Evolutionary conservation across 441 rosid species (phyloP).

Genomic region (Hura crepitans): DNA sequence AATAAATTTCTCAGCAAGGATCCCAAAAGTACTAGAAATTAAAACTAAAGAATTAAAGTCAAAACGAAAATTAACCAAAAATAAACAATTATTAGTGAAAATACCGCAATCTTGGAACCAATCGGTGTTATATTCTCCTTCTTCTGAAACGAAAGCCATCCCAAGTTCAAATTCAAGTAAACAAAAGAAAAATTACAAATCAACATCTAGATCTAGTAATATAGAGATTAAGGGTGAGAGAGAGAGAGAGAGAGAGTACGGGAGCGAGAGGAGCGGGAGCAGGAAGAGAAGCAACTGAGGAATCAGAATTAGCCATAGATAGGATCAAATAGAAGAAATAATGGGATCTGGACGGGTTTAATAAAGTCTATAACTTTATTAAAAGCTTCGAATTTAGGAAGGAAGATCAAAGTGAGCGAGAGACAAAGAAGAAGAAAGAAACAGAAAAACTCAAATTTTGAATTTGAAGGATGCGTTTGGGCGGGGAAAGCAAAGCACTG

Average conservation of each 20-base stretch:
- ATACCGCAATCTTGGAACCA: conserved; percentile 64
- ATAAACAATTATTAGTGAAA: background rate
- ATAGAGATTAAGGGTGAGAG: conserved; percentile 4
- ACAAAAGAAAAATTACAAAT: background rate
- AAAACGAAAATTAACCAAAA: background rate
- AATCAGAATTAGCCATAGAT: conserved; percentile 50
- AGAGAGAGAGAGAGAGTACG: conserved; percentile 24
- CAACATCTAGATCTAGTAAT: background rate
- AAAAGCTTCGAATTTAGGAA: background rate
- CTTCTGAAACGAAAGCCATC: conserved; percentile 44
- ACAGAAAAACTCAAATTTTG: conserved; percentile 19
- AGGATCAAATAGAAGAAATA: background rate
- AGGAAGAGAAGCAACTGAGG: conserved; percentile 37
- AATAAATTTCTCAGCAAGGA: too few relatives aligned
- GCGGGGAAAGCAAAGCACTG: conserved; percentile 24
- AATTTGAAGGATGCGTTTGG: conserved; percentile 29
- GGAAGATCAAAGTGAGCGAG: background rate
- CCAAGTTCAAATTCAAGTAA: background rate
- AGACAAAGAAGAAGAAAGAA: background rate
- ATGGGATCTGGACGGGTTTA: background rate
- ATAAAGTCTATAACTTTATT: background rate
- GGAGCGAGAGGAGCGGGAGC: conserved; percentile 43
- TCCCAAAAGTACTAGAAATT: too few relatives aligned
- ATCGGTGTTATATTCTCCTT: conserved; percentile 58
- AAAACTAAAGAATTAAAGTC: background rate